Evolutionary conservation across 2,329 filamentous ascomycete genomes (phyloP).

Genomic region (Colletotrichum liaoningense): DNA sequence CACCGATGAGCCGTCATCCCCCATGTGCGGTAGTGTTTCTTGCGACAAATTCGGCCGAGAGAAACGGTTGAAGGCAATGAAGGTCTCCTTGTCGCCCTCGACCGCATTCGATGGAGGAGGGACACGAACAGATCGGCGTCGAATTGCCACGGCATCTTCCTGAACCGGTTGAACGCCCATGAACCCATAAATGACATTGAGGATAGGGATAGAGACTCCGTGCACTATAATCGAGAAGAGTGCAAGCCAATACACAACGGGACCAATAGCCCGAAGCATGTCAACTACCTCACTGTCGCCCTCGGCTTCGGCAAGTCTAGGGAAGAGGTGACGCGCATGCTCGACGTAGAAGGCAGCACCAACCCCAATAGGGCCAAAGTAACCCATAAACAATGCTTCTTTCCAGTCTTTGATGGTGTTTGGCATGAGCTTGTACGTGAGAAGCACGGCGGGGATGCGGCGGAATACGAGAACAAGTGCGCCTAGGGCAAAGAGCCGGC

Average conservation of each 20-base stretch:
- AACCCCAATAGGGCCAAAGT: constrained; percentile 83
- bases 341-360: constrained; percentile 81
- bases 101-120: constrained; percentile 54
- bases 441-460: constrained; percentile 66
- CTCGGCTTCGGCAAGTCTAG: constrained; percentile 43
- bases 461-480: constrained; percentile 65
- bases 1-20: constrained; percentile 6
- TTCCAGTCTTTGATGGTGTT: constrained; percentile 62
- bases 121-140: constrained; percentile 49
- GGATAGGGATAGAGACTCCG: constrained; percentile 59
- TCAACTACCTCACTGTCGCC: constrained; percentile 48
- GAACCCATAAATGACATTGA: constrained; percentile 52
- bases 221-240: constrained; percentile 57
- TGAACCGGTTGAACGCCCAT: constrained; percentile 53
- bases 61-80: constrained; percentile 62
- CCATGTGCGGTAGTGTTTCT: background rate
- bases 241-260: constrained; percentile 56
- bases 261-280: constrained; percentile 49
- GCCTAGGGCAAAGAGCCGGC: constrained; percentile 62
- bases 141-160: constrained; percentile 54
- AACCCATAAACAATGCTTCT: constrained; percentile 71
- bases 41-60: constrained; percentile 46
- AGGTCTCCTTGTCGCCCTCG: constrained; percentile 48
- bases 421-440: constrained; percentile 67
- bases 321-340: constrained; percentile 56